phyloP scores from a whole-genome alignment of 768 basidiomycete species.

The Auricularia cornea region DNA sequence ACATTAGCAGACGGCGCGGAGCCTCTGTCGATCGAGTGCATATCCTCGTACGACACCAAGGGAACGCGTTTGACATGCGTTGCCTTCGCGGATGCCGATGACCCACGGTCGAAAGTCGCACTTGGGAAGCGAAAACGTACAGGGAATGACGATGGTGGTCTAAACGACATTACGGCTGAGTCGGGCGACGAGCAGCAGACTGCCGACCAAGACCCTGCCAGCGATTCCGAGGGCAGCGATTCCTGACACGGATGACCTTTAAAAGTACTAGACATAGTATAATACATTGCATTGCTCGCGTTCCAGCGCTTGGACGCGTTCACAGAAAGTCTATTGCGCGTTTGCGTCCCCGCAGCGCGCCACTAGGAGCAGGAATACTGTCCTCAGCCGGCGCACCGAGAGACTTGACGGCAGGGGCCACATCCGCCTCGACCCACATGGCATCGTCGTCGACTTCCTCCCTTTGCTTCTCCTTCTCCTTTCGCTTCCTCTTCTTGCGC shows the following conservation, averaged over 20 bases:
- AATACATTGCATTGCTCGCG: not conserved
- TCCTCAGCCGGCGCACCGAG: slow-evolving; percentile 17
- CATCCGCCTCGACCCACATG: slow-evolving; percentile 65
- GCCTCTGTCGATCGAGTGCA: slow-evolving; percentile 38
- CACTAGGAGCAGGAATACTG: slow-evolving; percentile 18
- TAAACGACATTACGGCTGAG: slow-evolving; percentile 19
- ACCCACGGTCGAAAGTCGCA: slow-evolving; percentile 7
- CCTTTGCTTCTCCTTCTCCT: slow-evolving; percentile 21
- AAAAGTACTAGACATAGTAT: not conserved
- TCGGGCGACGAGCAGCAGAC: not conserved
- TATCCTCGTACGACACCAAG: slow-evolving; percentile 71
- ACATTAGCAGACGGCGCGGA: slow-evolving; percentile 13
- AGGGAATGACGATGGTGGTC: slow-evolving; percentile 21
- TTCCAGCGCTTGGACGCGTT: slow-evolving; percentile 3
- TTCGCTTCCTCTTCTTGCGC: too few species aligned
- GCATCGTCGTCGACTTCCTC: slow-evolving; percentile 38
- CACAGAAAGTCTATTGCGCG: slow-evolving; percentile 73
- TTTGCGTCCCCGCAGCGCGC: slow-evolving; percentile 43
- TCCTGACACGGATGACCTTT: not conserved
- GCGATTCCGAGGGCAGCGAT: slow-evolving; percentile 7
- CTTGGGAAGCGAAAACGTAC: slow-evolving; percentile 32
- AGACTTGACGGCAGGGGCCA: slow-evolving; percentile 40
- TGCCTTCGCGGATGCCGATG: slow-evolving; percentile 45
- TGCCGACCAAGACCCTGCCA: slow-evolving; percentile 13
- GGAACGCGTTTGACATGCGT: slow-evolving; percentile 78